phyloP scores from a whole-genome alignment of 345 rosid species.

The Melastoma malabathricum region DNA sequence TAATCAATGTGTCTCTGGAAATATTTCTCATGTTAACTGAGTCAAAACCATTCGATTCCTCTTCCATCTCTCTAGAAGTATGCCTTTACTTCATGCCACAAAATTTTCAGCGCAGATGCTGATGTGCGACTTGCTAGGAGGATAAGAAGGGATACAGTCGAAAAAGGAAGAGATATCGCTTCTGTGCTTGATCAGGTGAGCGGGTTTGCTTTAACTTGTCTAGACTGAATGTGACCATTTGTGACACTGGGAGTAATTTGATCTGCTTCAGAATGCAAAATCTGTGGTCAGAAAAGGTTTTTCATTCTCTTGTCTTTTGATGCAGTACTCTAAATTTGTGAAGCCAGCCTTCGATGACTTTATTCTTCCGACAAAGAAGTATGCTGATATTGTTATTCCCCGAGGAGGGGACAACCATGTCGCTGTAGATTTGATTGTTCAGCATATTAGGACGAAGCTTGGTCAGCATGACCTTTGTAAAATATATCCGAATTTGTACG shows the following conservation, averaged over 20 bases:
- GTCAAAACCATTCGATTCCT: too few species aligned
- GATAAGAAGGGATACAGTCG: conserved; percentile 82
- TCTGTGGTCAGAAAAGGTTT: neutral
- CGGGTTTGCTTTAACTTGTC: neutral
- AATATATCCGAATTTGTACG: conserved; percentile 87
- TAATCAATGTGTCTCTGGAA: too few species aligned
- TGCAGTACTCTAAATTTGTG: conserved; percentile 97
- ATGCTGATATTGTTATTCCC: conserved; percentile 96
- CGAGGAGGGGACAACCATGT: conserved; percentile 99
- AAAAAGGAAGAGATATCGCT: conserved; percentile 81
- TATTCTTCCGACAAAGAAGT: conserved; percentile 97
- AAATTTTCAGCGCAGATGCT: conserved; percentile 76
- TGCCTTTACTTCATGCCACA: conserved; percentile 24
- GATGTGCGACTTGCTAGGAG: conserved; percentile 98
- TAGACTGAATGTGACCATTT: neutral
- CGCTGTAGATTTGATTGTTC: conserved; percentile 94
- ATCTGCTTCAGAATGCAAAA: too few species aligned
- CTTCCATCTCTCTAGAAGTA: neutral
- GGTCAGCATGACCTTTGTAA: conserved; percentile 98
- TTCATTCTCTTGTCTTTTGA: neutral
- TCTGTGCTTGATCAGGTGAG: conserved; percentile 90
- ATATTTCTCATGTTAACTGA: too few species aligned
- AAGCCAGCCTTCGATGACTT: conserved; percentile 99
- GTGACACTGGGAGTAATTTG: too few species aligned
- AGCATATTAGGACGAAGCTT: conserved; percentile 92